phyloP scores from a whole-genome alignment of 169 alveolate species.

The Plasmodium berghei region DNA sequence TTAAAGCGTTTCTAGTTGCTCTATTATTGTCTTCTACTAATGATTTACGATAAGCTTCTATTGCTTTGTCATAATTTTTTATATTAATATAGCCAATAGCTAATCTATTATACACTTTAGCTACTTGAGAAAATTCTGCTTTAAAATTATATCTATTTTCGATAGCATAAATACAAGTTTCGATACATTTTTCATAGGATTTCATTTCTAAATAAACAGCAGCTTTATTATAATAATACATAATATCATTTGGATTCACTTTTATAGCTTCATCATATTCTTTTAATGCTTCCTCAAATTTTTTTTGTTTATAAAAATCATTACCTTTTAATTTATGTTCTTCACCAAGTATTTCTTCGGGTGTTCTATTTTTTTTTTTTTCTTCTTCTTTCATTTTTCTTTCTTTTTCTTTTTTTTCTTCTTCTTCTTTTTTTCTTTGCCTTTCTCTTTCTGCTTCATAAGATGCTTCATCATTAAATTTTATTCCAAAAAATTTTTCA shows the following conservation, averaged over 20 bases:
- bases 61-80: slow-evolving; percentile 92
- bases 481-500: slow-evolving; percentile 59
- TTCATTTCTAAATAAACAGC: slow-evolving; percentile 97
- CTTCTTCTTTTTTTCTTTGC: slow-evolving; percentile 30
- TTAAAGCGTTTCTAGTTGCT: slow-evolving; percentile 93
- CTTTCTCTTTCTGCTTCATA: slow-evolving; percentile 30
- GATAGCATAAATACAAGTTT: slow-evolving; percentile 93
- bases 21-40: slow-evolving; percentile 94
- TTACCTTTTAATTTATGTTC: slow-evolving; percentile 88
- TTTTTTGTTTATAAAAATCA: slow-evolving; percentile 90
- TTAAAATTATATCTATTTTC: slow-evolving; percentile 93
- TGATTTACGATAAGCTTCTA: slow-evolving; percentile 93
- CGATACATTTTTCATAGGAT: slow-evolving; percentile 93
- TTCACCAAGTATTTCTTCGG: slow-evolving; percentile 79
- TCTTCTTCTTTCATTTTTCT: slow-evolving; percentile 77
- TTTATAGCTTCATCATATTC: slow-evolving; percentile 94
- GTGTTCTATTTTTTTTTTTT: slow-evolving; percentile 45
- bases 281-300: slow-evolving; percentile 95
- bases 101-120: slow-evolving; percentile 91
- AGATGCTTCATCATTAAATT: slow-evolving; percentile 30
- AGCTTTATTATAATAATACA: slow-evolving; percentile 92
- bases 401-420: slow-evolving; percentile 71
- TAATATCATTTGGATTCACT: slow-evolving; percentile 90
- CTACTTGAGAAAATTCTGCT: slow-evolving; percentile 91
- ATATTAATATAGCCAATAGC: slow-evolving; percentile 90